Percentiles rank a stretch among this genome's conserved stretches.
phyloP scores from a whole-genome alignment of 2,329 filamentous ascomycete species.

The Colletotrichum sp. region DNA sequence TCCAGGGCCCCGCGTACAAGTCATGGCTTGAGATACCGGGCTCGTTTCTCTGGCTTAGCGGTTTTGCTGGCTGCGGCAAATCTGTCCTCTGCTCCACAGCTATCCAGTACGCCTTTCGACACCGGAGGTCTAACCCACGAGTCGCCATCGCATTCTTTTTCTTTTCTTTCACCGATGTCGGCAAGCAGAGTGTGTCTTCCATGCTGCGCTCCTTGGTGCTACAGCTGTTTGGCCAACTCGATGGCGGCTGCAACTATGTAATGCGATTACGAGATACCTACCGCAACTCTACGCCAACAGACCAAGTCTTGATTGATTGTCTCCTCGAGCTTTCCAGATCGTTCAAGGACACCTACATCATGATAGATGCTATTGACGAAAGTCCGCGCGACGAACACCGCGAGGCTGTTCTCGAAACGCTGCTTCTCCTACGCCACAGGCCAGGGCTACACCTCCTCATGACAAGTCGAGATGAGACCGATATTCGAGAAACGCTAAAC shows the following conservation, averaged over 20 bases:
- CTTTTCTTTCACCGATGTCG: conserved; percentile 40
- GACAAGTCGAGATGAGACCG: conserved; percentile 36
- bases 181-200: conserved; percentile 32
- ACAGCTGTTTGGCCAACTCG: conserved; percentile 32
- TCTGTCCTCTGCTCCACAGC: conserved; percentile 41
- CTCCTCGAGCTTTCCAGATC: conserved; percentile 25
- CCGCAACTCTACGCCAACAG: not conserved
- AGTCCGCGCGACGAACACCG: conserved; percentile 25
- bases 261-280: not conserved
- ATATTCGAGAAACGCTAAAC: conserved; percentile 29
- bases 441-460: conserved; percentile 32
- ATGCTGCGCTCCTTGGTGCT: conserved; percentile 37
- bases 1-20: conserved; percentile 24
- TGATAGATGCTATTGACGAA: conserved; percentile 43
- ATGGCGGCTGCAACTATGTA: not conserved
- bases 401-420: conserved; percentile 22
- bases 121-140: conserved; percentile 22
- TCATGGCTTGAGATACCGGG: conserved; percentile 28
- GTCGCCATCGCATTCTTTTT: conserved; percentile 41
- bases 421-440: conserved; percentile 21
- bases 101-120: conserved; percentile 31
- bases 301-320: conserved; percentile 9
- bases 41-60: conserved; percentile 44
- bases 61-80: conserved; percentile 44
- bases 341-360: conserved; percentile 36